Conservation (phyloP, 352 stramenopile species). For the Phytophthora kernoviae region DNA sequence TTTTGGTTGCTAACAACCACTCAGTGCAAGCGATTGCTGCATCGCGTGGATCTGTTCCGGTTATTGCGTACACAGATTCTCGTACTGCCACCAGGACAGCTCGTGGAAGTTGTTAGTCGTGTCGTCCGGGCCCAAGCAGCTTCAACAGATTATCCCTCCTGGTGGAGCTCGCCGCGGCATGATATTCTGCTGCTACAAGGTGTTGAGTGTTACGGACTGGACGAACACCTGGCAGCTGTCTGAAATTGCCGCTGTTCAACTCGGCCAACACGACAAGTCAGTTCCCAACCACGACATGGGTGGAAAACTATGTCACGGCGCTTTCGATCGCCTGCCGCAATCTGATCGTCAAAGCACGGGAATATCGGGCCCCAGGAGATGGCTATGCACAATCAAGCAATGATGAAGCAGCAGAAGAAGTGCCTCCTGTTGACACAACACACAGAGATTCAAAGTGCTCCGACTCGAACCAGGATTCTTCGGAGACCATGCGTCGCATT, state of each 20-base stretch:
- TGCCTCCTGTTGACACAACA: neutral
- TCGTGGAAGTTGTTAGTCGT: slow-evolving; percentile 63
- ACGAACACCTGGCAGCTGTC: slow-evolving; percentile 66
- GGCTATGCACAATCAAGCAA: slow-evolving; percentile 19
- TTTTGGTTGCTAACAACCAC: slow-evolving; percentile 63
- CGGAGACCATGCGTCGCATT: slow-evolving; percentile 52
- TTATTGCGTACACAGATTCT: slow-evolving; percentile 75
- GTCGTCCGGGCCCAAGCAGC: slow-evolving; percentile 44
- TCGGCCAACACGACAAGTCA: slow-evolving; percentile 33
- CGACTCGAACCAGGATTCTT: slow-evolving; percentile 11
- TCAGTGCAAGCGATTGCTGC: slow-evolving; percentile 64
- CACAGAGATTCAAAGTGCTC: slow-evolving; percentile 2
- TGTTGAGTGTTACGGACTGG: slow-evolving; percentile 83
- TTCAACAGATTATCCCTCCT: slow-evolving; percentile 54
- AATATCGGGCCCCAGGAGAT: slow-evolving; percentile 12
- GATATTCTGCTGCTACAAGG: slow-evolving; percentile 85
- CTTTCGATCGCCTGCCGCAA: slow-evolving; percentile 44
- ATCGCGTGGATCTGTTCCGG: slow-evolving; percentile 85
- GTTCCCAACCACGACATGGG: slow-evolving; percentile 73
- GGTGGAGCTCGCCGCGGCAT: slow-evolving; percentile 78
- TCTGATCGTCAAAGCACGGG: slow-evolving; percentile 31
- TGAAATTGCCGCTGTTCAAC: slow-evolving; percentile 72
- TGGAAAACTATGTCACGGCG: slow-evolving; percentile 74
- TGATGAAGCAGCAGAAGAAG: neutral
- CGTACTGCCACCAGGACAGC: slow-evolving; percentile 56